phyloP scores from a whole-genome alignment of 306 rosid genomes.

The Cercis canadensis region DNA sequence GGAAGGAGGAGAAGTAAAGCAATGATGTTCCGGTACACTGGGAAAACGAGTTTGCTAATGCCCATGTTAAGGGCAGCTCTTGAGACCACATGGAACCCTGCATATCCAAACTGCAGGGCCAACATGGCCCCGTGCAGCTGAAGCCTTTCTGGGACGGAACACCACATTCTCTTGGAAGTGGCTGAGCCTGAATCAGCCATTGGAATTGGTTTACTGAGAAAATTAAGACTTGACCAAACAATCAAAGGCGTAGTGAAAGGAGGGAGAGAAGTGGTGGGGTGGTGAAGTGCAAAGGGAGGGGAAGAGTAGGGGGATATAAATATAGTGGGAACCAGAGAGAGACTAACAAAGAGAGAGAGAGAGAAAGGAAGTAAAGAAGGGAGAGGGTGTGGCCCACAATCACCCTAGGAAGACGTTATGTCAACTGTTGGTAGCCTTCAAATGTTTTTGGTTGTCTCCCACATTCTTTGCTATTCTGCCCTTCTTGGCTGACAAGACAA shows the following conservation, averaged over 20 bases:
- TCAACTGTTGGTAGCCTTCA: slow-evolving; percentile 73
- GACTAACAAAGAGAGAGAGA: too few species aligned
- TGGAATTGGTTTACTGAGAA: too few species aligned
- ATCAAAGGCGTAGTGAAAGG: background rate
- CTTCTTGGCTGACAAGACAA: slow-evolving; percentile 57
- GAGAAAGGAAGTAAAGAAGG: background rate
- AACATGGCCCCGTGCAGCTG: slow-evolving; percentile 98
- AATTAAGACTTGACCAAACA: background rate
- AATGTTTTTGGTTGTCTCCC: slow-evolving; percentile 83
- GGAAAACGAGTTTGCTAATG: slow-evolving; percentile 89
- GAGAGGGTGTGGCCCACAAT: slow-evolving; percentile 40
- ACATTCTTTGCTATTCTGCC: slow-evolving; percentile 56
- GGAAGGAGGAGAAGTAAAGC: slow-evolving; percentile 89
- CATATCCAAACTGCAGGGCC: slow-evolving; percentile 94
- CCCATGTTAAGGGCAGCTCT: slow-evolving; percentile 99
- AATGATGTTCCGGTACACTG: slow-evolving; percentile 85
- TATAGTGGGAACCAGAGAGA: slow-evolving; percentile 46
- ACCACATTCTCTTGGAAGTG: slow-evolving; percentile 66
- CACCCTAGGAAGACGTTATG: slow-evolving; percentile 57
- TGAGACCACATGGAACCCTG: slow-evolving; percentile 95
- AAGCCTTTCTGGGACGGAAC: slow-evolving; percentile 75
- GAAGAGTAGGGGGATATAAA: slow-evolving; percentile 53
- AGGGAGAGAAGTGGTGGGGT: slow-evolving; percentile 20
- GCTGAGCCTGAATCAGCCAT: slow-evolving; percentile 74
- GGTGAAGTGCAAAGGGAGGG: slow-evolving; percentile 52